Conservation (phyloP, 768 basidiomycete species). For the Pulveroboletus ravenelii region DNA sequence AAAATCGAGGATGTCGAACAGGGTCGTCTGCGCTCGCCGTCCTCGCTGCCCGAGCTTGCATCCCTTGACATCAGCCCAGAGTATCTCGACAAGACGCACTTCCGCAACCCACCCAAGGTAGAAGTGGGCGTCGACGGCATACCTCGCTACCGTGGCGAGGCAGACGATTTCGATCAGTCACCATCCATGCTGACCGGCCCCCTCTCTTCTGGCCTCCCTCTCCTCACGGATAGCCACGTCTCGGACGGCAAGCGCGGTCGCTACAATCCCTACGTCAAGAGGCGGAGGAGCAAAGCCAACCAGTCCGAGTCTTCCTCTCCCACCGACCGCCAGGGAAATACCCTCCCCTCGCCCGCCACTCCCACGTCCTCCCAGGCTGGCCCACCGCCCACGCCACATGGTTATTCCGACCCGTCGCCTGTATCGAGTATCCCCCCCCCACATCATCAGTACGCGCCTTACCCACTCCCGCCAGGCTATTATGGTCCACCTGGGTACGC, state of each 20-base stretch:
- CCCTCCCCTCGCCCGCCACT: conserved; percentile 28
- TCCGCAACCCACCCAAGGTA: conserved; percentile 85
- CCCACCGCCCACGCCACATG: conserved; percentile 20
- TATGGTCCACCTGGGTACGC: conserved; percentile 30
- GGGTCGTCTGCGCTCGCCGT: conserved; percentile 84
- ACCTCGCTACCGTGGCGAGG: conserved; percentile 77
- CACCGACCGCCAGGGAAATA: conserved; percentile 22
- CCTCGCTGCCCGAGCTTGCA: conserved; percentile 81
- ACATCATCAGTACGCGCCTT: conserved; percentile 31
- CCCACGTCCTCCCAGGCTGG: conserved; percentile 26
- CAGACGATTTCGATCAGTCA: conserved; percentile 60
- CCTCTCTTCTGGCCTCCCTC: conserved; percentile 43
- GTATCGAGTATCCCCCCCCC: conserved; percentile 22
- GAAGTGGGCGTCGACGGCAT: conserved; percentile 81
- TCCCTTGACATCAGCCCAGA: conserved; percentile 82
- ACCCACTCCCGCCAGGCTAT: conserved; percentile 29
- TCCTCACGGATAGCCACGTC: conserved; percentile 44
- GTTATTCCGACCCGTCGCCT: conserved; percentile 28
- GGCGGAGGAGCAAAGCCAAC: conserved; percentile 34
- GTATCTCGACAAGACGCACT: conserved; percentile 87
- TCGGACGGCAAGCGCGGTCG: conserved; percentile 44
- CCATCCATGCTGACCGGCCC: conserved; percentile 39
- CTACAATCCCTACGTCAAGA: conserved; percentile 44
- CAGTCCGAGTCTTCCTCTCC: conserved; percentile 30
- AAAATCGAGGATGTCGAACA: conserved; percentile 85